Evolutionary conservation across 2,329 filamentous ascomycete genomes (phyloP), one percentile per base, ranked within the genome.

Genomic region (Huntiella abstrusa): DNA sequence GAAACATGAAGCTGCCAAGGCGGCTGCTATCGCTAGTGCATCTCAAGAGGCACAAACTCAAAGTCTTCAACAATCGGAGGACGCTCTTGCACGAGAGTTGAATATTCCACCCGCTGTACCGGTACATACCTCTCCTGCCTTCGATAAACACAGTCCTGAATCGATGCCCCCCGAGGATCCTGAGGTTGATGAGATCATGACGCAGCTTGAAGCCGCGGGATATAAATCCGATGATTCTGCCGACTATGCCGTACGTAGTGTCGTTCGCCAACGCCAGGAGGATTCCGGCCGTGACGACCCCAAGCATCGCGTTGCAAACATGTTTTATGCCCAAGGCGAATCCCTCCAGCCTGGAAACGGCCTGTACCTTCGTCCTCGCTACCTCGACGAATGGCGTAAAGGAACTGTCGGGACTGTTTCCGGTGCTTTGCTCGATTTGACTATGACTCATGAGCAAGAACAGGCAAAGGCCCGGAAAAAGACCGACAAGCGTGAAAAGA

Each of bases 321-420:
- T 45, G 37, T 19, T 48, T 37, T 50, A 48, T 37, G 41, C 22
- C 4, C 34, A 32, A 8, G 39, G 33, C 15, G 45, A 48, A 11
- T 38, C 49, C 10, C 41, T 46, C 12, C 42, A 49, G 39, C 70
- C 71, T 7, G 66, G 72, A 33, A 60, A 70, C 45, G 70, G 70
- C 12, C 58, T 71, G 34, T 84, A 83, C 56, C 61, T 73, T 28
- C 65, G 71, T 3, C 68, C 74, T 0, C 61, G 65, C 46, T 76
- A 74, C 55, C 63, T 87, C 5, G 72, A 83, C 33, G 82, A 87
- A 56, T 86, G 81, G 80, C 78, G 72, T 56, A 76, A 75, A 55
- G 78, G 70, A 5, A 73, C 71, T 0, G 67, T 78, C 33, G 79
- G 77, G 33, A 70, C 69, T 5, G 62, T 85, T 3, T 65, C 67